These are phyloP conservation scores for Candida mattraensis DNA, from an alignment of 805 yeast species.

Conservation along the genomic window DNA sequence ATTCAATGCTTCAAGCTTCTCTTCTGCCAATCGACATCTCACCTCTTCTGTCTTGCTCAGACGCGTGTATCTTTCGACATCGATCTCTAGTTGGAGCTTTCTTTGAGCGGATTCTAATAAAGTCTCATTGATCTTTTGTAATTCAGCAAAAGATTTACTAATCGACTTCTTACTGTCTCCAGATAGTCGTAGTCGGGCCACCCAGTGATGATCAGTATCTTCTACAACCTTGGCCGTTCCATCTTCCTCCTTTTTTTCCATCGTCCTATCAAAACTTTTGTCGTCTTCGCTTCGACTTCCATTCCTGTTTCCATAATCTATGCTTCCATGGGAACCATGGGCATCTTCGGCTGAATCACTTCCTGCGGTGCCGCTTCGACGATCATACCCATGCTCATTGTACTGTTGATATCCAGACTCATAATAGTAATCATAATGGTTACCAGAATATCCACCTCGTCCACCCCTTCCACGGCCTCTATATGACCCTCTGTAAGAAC, in stretches of 20 bases:
- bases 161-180: conserved; percentile 22
- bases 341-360: not conserved
- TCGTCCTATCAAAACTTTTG: not conserved
- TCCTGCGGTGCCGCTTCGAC: too few relatives aligned
- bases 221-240: conserved; percentile 3
- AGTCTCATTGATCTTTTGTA: conserved; percentile 23
- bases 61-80: conserved; percentile 27
- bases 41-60: conserved; percentile 28
- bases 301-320: not conserved
- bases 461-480: conserved; percentile 14
- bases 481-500: conserved; percentile 11
- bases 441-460: conserved; percentile 10
- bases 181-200: conserved; percentile 23
- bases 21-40: conserved; percentile 33
- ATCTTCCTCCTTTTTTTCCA: conserved; percentile 1
- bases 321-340: not conserved
- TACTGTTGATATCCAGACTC: too few relatives aligned
- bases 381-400: conserved; percentile 5
- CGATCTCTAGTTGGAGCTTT: conserved; percentile 28
- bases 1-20: conserved; percentile 51
- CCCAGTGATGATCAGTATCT: conserved; percentile 31
- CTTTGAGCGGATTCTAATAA: conserved; percentile 18
- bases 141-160: conserved; percentile 21
- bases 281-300: conserved; percentile 2
- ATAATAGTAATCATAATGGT: conserved; percentile 7